Evolutionary conservation across 192 early-diverging fungal species (phyloP), one percentile per base, ranked within the genome.

Genomic region (Paraglomus occultum): DNA sequence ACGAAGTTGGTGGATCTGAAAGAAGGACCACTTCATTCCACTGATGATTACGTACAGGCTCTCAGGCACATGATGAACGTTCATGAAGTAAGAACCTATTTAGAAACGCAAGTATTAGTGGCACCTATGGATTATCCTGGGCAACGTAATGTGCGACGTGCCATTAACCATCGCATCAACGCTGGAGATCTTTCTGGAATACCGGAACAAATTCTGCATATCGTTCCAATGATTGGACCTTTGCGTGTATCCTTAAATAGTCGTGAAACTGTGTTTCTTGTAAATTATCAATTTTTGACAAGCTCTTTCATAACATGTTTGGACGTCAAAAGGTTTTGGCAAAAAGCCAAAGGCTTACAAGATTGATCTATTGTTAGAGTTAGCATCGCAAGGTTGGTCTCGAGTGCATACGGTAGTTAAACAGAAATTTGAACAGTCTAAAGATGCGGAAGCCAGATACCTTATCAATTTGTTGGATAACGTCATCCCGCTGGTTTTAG

Each of bases 71-170:
- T n/a, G n/a, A n/a, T 50, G 15, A n/a, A 62, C 17, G 39, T 62
- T 62, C 9, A 15, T 10, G 8, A 62, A 18, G 14, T 44, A 62
- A 15, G n/a, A 14, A n/a, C n/a, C n/a, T n/a, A n/a, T n/a, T n/a
- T n/a, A n/a, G n/a, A n/a, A n/a, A n/a, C n/a, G n/a, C n/a, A n/a
- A n/a, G n/a, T n/a, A n/a, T n/a, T n/a, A n/a, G n/a, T n/a, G n/a
- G n/a, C n/a, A n/a, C n/a, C n/a, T n/a, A n/a, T n/a, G 60, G 59
- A 61, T 61, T 62, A 62, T 62, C 18, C 39, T 61, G 39, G 15
- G 18, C 39, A 61, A 40, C 40, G 15, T 43, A 46, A 62, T 45
- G 12, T 62, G 2, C 15, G 60, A 43, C 60, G n/a, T 46, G 42
- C 60, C 39, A 14, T 62, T 46, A 45, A 43, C 0, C 18, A 62